Conservation (phyloP, 192 early-diverging fungal species). For the Coemansia sp. region DNA sequence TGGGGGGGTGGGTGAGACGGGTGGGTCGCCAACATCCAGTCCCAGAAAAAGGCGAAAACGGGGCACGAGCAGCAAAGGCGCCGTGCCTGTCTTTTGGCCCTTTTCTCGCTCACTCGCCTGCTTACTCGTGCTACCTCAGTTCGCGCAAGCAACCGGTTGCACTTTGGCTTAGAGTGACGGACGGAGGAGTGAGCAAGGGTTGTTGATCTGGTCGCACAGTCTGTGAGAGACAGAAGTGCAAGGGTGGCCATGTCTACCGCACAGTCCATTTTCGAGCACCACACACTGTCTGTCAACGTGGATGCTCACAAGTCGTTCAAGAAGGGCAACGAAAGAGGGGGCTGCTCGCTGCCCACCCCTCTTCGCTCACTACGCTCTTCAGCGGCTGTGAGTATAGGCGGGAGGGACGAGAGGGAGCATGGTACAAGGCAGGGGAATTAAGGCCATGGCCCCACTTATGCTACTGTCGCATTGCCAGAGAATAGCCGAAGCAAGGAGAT, state of each 20-base stretch:
- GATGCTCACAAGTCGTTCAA: background rate
- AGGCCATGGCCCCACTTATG: background rate
- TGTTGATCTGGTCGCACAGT: background rate
- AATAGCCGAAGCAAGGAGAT: background rate
- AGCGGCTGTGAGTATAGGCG: background rate
- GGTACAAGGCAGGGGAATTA: background rate
- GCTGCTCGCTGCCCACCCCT: background rate
- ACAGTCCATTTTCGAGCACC: background rate
- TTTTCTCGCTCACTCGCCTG: background rate
- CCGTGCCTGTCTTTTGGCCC: background rate
- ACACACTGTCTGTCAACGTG: background rate
- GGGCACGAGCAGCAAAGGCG: background rate
- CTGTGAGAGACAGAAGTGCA: background rate
- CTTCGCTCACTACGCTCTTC: background rate
- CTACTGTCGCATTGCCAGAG: background rate
- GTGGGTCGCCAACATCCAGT: conserved; percentile 11
- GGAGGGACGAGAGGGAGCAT: background rate
- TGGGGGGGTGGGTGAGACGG: conserved; percentile 13
- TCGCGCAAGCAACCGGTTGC: background rate
- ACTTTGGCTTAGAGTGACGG: background rate
- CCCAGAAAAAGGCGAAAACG: conserved; percentile 1
- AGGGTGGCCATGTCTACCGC: background rate
- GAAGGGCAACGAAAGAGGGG: background rate
- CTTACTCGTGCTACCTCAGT: background rate
- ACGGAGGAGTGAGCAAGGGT: background rate